Percentiles rank a stretch among this genome's conserved stretches.
Conservation (phyloP, 768 basidiomycete species). For the Psilocybe azurescens region DNA sequence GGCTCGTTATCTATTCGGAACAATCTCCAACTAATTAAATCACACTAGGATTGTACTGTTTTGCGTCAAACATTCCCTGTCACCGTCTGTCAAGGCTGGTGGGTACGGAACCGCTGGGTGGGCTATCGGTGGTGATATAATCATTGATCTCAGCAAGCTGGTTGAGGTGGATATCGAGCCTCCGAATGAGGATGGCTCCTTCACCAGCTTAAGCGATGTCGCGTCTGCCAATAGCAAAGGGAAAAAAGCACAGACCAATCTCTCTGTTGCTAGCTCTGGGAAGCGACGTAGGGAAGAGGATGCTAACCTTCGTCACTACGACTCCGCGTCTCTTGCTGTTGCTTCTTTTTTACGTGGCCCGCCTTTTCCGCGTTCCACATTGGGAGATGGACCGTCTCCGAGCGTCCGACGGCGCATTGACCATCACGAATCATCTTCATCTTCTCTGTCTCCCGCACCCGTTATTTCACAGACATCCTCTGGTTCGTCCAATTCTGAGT, state of each 20-base stretch:
- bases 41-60: conserved; percentile 66
- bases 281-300: conserved; percentile 68
- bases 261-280: conserved; percentile 30
- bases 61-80: conserved; percentile 71
- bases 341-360: conserved; percentile 53
- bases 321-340: conserved; percentile 59
- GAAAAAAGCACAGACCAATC: conserved; percentile 39
- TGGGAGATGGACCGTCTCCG: conserved; percentile 37
- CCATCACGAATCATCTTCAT: conserved; percentile 16
- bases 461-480: conserved; percentile 21
- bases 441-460: conserved; percentile 10
- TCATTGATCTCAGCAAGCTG: conserved; percentile 79
- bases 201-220: conserved; percentile 65
- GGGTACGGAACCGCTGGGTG: conserved; percentile 93
- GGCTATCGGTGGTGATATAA: conserved; percentile 85
- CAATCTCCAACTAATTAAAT: background rate
- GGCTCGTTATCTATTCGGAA: background rate
- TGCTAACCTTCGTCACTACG: conserved; percentile 53
- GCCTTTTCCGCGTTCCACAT: conserved; percentile 23
- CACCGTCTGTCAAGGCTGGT: conserved; percentile 86
- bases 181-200: conserved; percentile 57
- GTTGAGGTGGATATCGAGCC: conserved; percentile 71
- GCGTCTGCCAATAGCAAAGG: conserved; percentile 58
- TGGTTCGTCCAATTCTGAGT: conserved; percentile 14
- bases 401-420: conserved; percentile 41